Conservation (phyloP, 2,329 filamentous ascomycete species). For the Alternaria sp. region DNA sequence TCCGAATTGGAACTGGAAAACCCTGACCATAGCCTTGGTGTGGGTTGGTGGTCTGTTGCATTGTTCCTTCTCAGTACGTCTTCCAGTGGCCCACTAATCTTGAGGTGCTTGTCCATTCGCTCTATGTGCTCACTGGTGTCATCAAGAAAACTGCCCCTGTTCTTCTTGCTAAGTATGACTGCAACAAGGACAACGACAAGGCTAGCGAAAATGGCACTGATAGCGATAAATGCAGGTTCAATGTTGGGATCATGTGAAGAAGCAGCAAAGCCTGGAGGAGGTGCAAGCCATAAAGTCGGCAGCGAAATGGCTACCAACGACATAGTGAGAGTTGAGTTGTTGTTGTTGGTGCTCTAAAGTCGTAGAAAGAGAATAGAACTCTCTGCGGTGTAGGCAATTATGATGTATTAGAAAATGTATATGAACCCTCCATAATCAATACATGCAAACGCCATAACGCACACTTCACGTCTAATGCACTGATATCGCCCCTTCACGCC, state of each 20-base stretch:
- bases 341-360: background rate
- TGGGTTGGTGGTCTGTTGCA: background rate
- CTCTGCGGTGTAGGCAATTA: background rate
- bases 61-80: background rate
- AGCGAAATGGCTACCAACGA: background rate
- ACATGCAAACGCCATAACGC: background rate
- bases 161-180: background rate
- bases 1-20: constrained; percentile 2
- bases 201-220: constrained; percentile 11
- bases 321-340: background rate
- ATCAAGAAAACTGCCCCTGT: background rate
- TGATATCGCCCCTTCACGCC: constrained; percentile 4
- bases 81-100: background rate
- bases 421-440: background rate
- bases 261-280: constrained; percentile 8
- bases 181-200: constrained; percentile 6
- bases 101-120: background rate
- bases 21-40: background rate
- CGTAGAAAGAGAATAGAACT: background rate
- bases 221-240: constrained; percentile 11
- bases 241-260: background rate
- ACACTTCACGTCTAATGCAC: background rate
- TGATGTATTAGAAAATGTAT: background rate
- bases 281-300: constrained; percentile 9
- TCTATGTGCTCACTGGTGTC: background rate